Conservation (phyloP, 1,284 basidiomycete genomes). For the Microbotryum lychnidis-dioicae region DNA sequence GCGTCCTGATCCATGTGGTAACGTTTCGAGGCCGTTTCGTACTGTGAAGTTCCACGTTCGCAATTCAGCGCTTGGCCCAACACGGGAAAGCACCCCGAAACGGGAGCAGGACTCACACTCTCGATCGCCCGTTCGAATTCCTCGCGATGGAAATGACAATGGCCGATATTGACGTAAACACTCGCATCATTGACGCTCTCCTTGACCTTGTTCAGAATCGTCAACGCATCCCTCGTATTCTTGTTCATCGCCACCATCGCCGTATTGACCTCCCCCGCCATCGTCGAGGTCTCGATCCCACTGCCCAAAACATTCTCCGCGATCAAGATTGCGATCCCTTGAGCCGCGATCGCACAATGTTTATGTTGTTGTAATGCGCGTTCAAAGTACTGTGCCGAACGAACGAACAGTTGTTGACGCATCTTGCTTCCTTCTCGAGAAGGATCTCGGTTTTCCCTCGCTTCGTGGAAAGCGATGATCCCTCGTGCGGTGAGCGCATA, state of each 20-base stretch:
- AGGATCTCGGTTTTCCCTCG: conserved; percentile 54
- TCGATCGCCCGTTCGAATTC: conserved; percentile 91
- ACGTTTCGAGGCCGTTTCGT: conserved; percentile 75
- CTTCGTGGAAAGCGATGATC: conserved; percentile 72
- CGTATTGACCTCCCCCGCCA: background rate
- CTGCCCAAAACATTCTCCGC: conserved; percentile 77
- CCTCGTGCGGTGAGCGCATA: conserved; percentile 83
- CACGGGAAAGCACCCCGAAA: background rate
- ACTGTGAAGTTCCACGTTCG: conserved; percentile 47
- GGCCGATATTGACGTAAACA: conserved; percentile 89
- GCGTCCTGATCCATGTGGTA: conserved; percentile 60
- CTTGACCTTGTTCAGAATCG: conserved; percentile 76
- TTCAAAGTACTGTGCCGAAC: conserved; percentile 80
- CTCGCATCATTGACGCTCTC: conserved; percentile 68
- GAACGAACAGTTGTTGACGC: conserved; percentile 52
- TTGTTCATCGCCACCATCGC: conserved; percentile 41
- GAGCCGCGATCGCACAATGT: conserved; percentile 77
- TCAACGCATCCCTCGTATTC: conserved; percentile 72
- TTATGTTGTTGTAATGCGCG: conserved; percentile 75
- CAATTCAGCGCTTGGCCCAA: background rate
- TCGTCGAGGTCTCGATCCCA: conserved; percentile 37
- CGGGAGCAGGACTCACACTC: conserved; percentile 56
- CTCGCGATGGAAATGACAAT: conserved; percentile 80
- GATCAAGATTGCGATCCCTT: conserved; percentile 81
- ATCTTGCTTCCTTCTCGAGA: background rate